phyloP scores from a whole-genome alignment of 108 stramenopile genomes.

The Pseudonitzschia pungens region DNA sequence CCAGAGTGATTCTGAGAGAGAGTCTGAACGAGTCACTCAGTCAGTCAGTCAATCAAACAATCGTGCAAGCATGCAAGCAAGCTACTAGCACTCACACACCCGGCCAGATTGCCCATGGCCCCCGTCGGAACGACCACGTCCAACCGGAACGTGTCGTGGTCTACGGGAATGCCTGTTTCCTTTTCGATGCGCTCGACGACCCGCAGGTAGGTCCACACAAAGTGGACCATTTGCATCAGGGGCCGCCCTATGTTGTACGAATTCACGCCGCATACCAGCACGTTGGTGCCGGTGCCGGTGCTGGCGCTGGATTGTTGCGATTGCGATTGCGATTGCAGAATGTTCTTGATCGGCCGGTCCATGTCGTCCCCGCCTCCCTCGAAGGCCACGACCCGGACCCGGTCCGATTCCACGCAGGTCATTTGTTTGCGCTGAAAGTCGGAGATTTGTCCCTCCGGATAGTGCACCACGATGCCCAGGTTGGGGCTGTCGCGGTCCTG shows the following conservation, averaged over 20 bases:
- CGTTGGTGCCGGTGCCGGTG: neutral
- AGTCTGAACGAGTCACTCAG: too few relatives aligned
- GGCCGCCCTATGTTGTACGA: slow-evolving; percentile 88
- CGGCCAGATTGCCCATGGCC: slow-evolving; percentile 90
- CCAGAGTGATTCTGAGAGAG: too few relatives aligned
- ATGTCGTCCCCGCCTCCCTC: slow-evolving; percentile 92
- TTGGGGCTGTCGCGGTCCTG: slow-evolving; percentile 53
- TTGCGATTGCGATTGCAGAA: slow-evolving; percentile 22
- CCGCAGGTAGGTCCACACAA: slow-evolving; percentile 84
- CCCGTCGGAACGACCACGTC: slow-evolving; percentile 87
- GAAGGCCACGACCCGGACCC: slow-evolving; percentile 70
- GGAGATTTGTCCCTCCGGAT: slow-evolving; percentile 83
- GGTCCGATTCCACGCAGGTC: slow-evolving; percentile 50
- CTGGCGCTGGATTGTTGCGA: neutral
- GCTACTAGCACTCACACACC: slow-evolving; percentile 26
- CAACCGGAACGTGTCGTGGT: slow-evolving; percentile 36
- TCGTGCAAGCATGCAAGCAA: too few relatives aligned
- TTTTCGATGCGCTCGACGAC: slow-evolving; percentile 46
- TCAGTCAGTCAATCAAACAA: neutral
- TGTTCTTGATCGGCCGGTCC: slow-evolving; percentile 83
- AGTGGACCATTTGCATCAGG: slow-evolving; percentile 84
- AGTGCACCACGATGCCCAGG: slow-evolving; percentile 75
- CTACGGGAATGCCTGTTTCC: slow-evolving; percentile 28
- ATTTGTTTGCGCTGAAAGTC: slow-evolving; percentile 86
- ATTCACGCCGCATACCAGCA: slow-evolving; percentile 68